These are phyloP conservation scores for Camellia oleifera DNA, from an alignment of 179 eudicot genomes.

Conservation along the genomic window DNA sequence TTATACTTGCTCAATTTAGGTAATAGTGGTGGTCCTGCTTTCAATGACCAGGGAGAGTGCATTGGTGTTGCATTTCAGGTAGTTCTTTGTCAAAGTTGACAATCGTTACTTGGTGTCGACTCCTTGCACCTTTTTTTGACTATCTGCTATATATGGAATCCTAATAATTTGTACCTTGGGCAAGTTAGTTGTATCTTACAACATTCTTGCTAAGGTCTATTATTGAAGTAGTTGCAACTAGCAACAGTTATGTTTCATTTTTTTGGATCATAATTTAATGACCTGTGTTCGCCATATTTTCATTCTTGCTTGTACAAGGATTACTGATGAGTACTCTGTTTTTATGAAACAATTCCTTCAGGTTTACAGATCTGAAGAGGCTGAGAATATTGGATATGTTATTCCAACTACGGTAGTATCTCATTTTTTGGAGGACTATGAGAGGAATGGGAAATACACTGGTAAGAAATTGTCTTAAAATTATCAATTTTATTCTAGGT, in stretches of 20 bases:
- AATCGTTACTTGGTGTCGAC: background rate
- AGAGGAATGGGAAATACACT: slow-evolving; percentile 91
- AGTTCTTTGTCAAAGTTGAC: slow-evolving; percentile 23
- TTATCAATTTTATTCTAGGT: background rate
- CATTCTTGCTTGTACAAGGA: background rate
- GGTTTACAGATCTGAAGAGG: slow-evolving; percentile 94
- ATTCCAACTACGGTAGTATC: slow-evolving; percentile 93
- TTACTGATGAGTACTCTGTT: background rate
- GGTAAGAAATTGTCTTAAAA: slow-evolving; percentile 42
- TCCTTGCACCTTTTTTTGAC: background rate
- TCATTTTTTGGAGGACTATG: slow-evolving; percentile 86
- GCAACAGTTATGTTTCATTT: slow-evolving; percentile 5
- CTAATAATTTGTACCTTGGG: background rate
- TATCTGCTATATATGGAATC: background rate
- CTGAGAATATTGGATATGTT: slow-evolving; percentile 94
- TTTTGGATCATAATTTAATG: background rate
- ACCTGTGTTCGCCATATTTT: background rate
- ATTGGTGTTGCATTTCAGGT: slow-evolving; percentile 99
- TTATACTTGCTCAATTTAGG: slow-evolving; percentile 44
- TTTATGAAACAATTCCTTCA: slow-evolving; percentile 29
- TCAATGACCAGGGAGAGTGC: slow-evolving; percentile 94
- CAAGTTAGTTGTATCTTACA: background rate
- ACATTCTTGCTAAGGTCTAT: background rate
- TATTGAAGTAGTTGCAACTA: background rate
- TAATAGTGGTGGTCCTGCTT: slow-evolving; percentile 99